A percentile compares a stretch with the other conserved stretches of the same genome.
Conservation (phyloP, 2,329 filamentous ascomycete species). For the Tolypocladium nubicola region DNA sequence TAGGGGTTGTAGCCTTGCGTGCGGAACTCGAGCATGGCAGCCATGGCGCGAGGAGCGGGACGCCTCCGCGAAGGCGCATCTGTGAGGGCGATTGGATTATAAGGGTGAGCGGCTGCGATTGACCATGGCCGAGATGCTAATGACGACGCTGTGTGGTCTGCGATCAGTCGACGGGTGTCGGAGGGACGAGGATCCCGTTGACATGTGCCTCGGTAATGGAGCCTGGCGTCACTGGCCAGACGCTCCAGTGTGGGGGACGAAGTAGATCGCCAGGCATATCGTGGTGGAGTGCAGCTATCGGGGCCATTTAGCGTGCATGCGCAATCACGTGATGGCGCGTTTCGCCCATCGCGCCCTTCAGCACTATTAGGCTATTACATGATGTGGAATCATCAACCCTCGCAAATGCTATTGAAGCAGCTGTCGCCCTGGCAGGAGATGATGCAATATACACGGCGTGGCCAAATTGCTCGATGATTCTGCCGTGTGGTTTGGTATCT, state of each 20-base stretch:
- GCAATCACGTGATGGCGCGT: constrained; percentile 19
- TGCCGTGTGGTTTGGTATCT: not conserved
- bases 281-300: constrained; percentile 7
- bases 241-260: constrained; percentile 3
- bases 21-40: constrained; percentile 82
- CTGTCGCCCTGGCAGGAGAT: not conserved
- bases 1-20: constrained; percentile 94
- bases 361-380: not conserved
- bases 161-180: not conserved
- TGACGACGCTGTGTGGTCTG: not conserved
- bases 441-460: not conserved
- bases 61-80: not conserved
- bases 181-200: constrained; percentile 2
- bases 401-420: not conserved
- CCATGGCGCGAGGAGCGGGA: constrained; percentile 19
- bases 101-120: not conserved
- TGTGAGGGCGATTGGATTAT: not conserved
- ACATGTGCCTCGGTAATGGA: constrained; percentile 24
- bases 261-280: not conserved
- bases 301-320: not conserved
- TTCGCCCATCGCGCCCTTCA: not conserved
- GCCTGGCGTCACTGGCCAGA: not conserved
- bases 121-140: not conserved
- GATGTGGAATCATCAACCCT: not conserved
- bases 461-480: no score